phyloP scores from a whole-genome alignment of 2,329 filamentous ascomycete genomes.

The Chalara sp. region DNA sequence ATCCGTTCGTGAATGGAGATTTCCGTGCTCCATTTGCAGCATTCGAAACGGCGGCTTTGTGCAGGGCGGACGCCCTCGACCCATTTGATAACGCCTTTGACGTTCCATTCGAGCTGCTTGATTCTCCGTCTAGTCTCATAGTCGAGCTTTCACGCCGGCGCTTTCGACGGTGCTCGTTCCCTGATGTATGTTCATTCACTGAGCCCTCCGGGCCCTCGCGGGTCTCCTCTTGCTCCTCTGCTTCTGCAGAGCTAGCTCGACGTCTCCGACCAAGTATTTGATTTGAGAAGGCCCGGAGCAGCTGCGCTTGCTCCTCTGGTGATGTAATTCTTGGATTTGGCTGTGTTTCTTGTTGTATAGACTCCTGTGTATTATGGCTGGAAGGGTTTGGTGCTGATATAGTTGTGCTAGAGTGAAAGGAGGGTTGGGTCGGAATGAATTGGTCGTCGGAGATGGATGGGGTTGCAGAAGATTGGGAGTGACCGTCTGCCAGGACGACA shows the following conservation, averaged over 20 bases:
- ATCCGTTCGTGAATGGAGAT: slow-evolving; percentile 46
- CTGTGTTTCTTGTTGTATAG: slow-evolving; percentile 13
- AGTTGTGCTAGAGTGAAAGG: slow-evolving; percentile 40
- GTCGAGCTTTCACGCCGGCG: slow-evolving; percentile 48
- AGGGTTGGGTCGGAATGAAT: slow-evolving; percentile 47
- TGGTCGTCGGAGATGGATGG: slow-evolving; percentile 63
- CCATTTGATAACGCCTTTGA: slow-evolving; percentile 51
- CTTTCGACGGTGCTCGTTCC: slow-evolving; percentile 40
- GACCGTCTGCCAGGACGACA: slow-evolving; percentile 70
- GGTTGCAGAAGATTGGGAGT: slow-evolving; percentile 44
- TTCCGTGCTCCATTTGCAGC: slow-evolving; percentile 43
- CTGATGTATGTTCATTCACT: slow-evolving; percentile 9
- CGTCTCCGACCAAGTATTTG: slow-evolving; percentile 50
- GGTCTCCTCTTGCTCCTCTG: slow-evolving; percentile 30
- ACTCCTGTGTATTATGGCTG: slow-evolving; percentile 15
- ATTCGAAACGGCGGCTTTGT: slow-evolving; percentile 33
- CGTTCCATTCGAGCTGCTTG: slow-evolving; percentile 46
- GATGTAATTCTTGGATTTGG: slow-evolving; percentile 18
- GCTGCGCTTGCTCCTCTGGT: slow-evolving; percentile 8
- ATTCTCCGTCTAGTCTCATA: slow-evolving; percentile 58
- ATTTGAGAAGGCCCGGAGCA: slow-evolving; percentile 23
- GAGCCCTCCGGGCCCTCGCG: slow-evolving; percentile 20
- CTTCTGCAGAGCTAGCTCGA: slow-evolving; percentile 35
- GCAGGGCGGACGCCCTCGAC: slow-evolving; percentile 35
- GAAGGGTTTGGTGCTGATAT: slow-evolving; percentile 34